phyloP scores from a whole-genome alignment of 1,284 basidiomycete species.

The Ustanciosporium gigantosporum region DNA sequence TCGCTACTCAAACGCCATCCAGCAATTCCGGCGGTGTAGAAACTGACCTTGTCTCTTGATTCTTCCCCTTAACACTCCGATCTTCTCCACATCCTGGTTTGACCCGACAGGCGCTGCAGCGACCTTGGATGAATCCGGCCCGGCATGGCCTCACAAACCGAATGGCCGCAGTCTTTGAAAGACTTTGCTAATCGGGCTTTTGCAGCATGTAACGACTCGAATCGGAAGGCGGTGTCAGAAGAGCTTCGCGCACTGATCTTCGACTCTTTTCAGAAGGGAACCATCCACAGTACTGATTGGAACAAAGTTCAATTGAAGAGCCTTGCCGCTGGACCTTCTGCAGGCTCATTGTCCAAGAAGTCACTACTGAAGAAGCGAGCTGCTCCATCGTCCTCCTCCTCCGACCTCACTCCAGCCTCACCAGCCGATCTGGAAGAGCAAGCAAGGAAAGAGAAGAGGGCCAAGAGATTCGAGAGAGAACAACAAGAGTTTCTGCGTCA shows the following conservation, averaged over 20 bases:
- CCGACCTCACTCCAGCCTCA: neutral
- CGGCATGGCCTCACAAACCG: slow-evolving; percentile 38
- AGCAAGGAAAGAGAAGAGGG: slow-evolving; percentile 53
- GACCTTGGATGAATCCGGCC: no score
- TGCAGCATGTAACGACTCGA: slow-evolving; percentile 59
- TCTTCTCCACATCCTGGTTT: no score
- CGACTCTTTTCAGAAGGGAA: slow-evolving; percentile 66
- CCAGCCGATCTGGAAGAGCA: slow-evolving; percentile 37
- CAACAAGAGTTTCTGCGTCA: slow-evolving; percentile 44
- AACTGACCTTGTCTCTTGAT: no score
- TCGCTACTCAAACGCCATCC: no score
- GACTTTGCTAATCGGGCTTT: slow-evolving; percentile 56
- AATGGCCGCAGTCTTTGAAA: slow-evolving; percentile 48
- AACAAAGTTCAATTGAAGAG: slow-evolving; percentile 76
- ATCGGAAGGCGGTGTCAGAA: slow-evolving; percentile 61
- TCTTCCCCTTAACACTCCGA: no score
- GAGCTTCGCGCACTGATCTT: slow-evolving; percentile 63
- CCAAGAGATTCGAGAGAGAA: slow-evolving; percentile 55
- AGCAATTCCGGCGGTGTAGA: no score
- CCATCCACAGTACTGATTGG: slow-evolving; percentile 89
- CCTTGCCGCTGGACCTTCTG: slow-evolving; percentile 62
- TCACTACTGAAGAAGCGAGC: slow-evolving; percentile 31
- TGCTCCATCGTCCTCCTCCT: slow-evolving; percentile 1
- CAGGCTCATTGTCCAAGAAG: slow-evolving; percentile 2
- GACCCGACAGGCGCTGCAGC: no score